Evolutionary conservation across 2,329 filamentous ascomycete species (phyloP), one percentile per base, ranked within the genome.

Genomic region (Fusarium verrucosum): DNA sequence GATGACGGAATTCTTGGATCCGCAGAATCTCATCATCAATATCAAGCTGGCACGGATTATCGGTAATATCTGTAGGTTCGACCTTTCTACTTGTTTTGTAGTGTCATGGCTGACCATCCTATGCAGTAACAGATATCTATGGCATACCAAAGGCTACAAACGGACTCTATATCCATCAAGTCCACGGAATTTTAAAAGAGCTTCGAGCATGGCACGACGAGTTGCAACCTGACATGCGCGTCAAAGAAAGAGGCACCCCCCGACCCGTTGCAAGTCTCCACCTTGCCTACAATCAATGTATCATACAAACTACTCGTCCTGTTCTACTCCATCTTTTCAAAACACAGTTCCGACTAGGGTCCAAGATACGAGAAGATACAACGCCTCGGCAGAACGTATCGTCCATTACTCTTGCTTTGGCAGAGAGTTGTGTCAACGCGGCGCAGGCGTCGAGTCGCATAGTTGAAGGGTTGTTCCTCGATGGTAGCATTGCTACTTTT

Each of bases 211-310:
- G 72, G 72, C 66, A 74, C 2, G 72, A 73, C 2, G 68, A 70
- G 2, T 19, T 74, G 1, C 71, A 69, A 1, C 49, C 57, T 0
- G 60, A 65, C 2, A 64, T 74, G 66, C 65, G 72, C 0, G 53
- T 73, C 14, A 68, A 69, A 6, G 72, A 73, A 19, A 58, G 66
- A 0, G 66, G 70, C 10, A 73, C 71, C 1, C 71, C 68, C 0
- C 41, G 72, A 0, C 64, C 72, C 0, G 72, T 72, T 0, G 70
- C 70, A 1, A 74, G 72, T 19, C 67, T 74, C 1, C 72, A 74
- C 22, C 69, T 75, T 0, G 72, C 73, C 2, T 75, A 75, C 49
- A 72, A 73, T 11, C 74, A 77, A n/a, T 76, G 73, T 51, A 75
- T 77, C 16, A 76, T 76, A 32, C 75, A 74, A 44, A 76, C 75